Evolutionary conservation across 2,329 filamentous ascomycete species (phyloP).

Genomic region (Botrytis medusae): DNA sequence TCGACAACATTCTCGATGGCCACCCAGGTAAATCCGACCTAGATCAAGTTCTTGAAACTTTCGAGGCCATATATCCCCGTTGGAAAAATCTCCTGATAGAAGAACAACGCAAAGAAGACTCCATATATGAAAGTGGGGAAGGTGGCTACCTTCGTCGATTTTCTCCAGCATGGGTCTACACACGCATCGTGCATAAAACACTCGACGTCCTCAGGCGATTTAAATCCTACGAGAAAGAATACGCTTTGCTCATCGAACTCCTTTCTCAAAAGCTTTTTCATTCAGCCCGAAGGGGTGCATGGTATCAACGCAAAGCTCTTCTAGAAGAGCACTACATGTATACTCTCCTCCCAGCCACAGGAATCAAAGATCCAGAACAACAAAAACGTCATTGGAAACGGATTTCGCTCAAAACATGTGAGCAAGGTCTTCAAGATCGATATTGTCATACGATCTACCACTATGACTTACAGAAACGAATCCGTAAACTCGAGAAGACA

Average conservation of each 20-base stretch:
- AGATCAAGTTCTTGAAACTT: slow-evolving; percentile 67
- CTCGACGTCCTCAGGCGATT: slow-evolving; percentile 75
- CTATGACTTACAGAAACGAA: slow-evolving; percentile 89
- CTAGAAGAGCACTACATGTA: slow-evolving; percentile 96
- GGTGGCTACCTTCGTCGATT: slow-evolving; percentile 87
- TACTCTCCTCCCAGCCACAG: slow-evolving; percentile 44
- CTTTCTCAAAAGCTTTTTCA: slow-evolving; percentile 83
- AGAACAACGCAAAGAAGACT: slow-evolving; percentile 75
- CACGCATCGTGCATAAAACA: slow-evolving; percentile 87
- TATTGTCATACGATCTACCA: slow-evolving; percentile 92
- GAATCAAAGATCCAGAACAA: slow-evolving; percentile 46
- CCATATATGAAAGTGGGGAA: slow-evolving; percentile 77
- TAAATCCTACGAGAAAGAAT: slow-evolving; percentile 77
- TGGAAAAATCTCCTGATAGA: slow-evolving; percentile 74
- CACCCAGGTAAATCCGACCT: slow-evolving; percentile 65
- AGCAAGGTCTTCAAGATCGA: slow-evolving; percentile 80
- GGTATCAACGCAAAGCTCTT: slow-evolving; percentile 94
- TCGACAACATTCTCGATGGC: slow-evolving; percentile 81
- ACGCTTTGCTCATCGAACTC: slow-evolving; percentile 71
- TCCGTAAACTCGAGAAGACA: slow-evolving; percentile 85
- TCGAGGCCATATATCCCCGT: slow-evolving; percentile 73
- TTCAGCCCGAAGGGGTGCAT: slow-evolving; percentile 76
- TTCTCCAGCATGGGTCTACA: slow-evolving; percentile 90
- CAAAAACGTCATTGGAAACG: slow-evolving; percentile 83
- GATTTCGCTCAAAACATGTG: slow-evolving; percentile 76